phyloP scores from a whole-genome alignment of 352 stramenopile genomes.

The Stramenopiles sp. region DNA sequence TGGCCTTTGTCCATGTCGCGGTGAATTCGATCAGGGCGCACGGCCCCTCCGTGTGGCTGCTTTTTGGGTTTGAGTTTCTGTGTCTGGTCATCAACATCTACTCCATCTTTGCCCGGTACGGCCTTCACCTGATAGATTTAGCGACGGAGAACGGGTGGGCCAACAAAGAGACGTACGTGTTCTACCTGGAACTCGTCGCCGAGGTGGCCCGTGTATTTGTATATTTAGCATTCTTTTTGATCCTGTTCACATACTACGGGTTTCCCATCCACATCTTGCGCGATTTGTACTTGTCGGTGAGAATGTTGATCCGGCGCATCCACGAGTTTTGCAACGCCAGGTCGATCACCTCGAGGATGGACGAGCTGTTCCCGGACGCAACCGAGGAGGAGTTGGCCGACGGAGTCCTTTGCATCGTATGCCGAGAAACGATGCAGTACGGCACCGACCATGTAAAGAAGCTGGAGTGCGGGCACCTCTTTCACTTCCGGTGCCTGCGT shows the following conservation, averaged over 20 bases:
- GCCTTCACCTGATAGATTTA: constrained; percentile 78
- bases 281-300: constrained; percentile 73
- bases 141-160: constrained; percentile 59
- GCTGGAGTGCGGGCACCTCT: constrained; percentile 33
- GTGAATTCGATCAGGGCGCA: constrained; percentile 45
- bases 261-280: constrained; percentile 90
- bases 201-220: constrained; percentile 84
- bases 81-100: constrained; percentile 79
- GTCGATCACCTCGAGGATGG: constrained; percentile 79
- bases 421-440: constrained; percentile 59
- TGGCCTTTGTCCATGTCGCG: constrained; percentile 62
- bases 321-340: constrained; percentile 70
- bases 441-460: constrained; percentile 58
- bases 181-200: constrained; percentile 83
- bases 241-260: constrained; percentile 91
- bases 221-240: constrained; percentile 86
- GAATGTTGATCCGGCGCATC: constrained; percentile 48
- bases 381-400: constrained; percentile 79
- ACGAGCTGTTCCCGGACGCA: constrained; percentile 78
- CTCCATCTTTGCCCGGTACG: constrained; percentile 57
- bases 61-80: constrained; percentile 91
- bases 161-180: constrained; percentile 68
- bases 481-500: constrained; percentile 53
- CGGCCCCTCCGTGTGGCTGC: constrained; percentile 69
- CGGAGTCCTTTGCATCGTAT: constrained; percentile 34